Base-by-base conservation (phyloP, 2,329 filamentous ascomycete species). In the Fusarium scirpi region DNA sequence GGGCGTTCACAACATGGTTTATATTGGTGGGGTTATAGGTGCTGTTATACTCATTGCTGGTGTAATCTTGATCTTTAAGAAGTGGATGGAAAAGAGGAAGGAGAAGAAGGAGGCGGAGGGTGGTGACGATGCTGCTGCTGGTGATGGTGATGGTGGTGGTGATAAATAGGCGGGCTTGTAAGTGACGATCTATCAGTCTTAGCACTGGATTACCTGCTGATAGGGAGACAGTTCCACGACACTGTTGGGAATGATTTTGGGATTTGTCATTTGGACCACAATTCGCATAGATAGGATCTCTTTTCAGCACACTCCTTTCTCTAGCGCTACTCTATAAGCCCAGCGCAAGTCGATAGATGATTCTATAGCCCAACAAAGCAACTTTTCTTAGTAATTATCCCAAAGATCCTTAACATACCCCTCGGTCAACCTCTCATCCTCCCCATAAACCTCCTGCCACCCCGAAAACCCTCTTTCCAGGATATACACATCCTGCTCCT, bases 361-460 rank as follows among this genome's bases (percentile, higher is more conserved):
- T 10, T 27, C 24, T 27, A 8, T 24, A 20, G 3, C 18, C n/a
- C 15, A 34, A 27, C 6, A 25, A 13, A 25, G 11, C 9, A 15
- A 8, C 12, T 32, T 15, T 46, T 69, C 74, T 46, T 8, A 86
- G 65, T 84, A 86, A 63, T 89, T 85, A 70, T 87, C 85, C 95
- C 95, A 98, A 51, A 98, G 82, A 81, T 97, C 93, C 82, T 92
- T 93, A 58, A 87, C 85, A 80, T 93, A 98, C 2, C 85, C 92
- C 80, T 97, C 93, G 0, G 96, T 98, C 79, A 99, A 82, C 69
- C 89, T 83, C 77, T 90, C 85, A 81, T 98, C 94, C 55, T 88
- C 84, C 1, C 94, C 95, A 81, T 91, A 93, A 72, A 87, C 84
- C 82, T 97, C 90, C 85, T 97, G 94, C 96, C 96, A 99, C 61